Evolutionary conservation across 2,329 filamentous ascomycete species (phyloP).

Genomic region (Diaporthe citri): DNA sequence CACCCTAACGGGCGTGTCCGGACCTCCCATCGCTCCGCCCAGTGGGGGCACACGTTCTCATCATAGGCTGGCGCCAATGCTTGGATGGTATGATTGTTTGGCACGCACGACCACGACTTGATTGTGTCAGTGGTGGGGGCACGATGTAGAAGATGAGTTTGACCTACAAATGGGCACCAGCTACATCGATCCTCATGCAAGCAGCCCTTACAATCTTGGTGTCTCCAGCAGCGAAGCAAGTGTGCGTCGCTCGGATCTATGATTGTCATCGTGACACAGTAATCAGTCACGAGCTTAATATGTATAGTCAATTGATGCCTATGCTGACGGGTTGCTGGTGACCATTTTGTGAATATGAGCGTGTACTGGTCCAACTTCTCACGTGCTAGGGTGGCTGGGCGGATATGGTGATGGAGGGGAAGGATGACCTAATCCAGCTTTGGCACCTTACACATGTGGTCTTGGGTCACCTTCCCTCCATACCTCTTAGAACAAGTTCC

Average conservation of each 20-base stretch:
- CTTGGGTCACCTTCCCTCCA: neutral
- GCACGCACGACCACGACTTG: conserved; percentile 67
- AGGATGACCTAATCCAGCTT: conserved; percentile 26
- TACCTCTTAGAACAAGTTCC: neutral
- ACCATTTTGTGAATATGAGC: neutral
- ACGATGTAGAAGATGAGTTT: neutral
- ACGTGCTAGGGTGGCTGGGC: neutral
- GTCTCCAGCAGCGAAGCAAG: conserved; percentile 64
- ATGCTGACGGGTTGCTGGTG: neutral
- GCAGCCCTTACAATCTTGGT: conserved; percentile 62
- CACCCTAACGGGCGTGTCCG: conserved; percentile 55
- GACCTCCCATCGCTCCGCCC: conserved; percentile 60
- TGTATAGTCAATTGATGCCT: neutral
- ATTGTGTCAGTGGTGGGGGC: conserved; percentile 9
- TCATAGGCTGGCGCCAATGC: conserved; percentile 65
- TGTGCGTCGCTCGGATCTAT: conserved; percentile 52
- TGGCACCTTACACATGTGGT: neutral
- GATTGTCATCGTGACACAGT: conserved; percentile 18
- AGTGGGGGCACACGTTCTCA: conserved; percentile 64
- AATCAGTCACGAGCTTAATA: neutral
- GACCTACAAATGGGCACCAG: conserved; percentile 65
- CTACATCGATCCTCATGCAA: conserved; percentile 58
- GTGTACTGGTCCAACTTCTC: neutral
- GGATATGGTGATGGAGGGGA: conserved; percentile 8
- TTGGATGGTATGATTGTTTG: conserved; percentile 60